A percentile compares a stretch with the other conserved stretches of the same genome.
These are phyloP conservation scores for Clarkia xantiana DNA, from an alignment of 345 rosid species.

Conservation along the genomic window DNA sequence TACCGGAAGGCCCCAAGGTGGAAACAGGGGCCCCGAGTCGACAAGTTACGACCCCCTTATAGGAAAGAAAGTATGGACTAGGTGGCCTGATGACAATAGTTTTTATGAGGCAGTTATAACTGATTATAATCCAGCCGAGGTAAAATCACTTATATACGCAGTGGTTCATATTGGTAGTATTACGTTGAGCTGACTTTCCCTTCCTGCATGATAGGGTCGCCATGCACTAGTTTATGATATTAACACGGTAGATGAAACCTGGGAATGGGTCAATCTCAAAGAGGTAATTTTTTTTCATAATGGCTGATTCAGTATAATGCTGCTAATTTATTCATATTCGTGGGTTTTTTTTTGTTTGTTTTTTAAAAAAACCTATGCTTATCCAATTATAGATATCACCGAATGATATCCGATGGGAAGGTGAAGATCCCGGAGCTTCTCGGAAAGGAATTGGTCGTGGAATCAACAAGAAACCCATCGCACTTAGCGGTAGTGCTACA, in stretches of 20 bases:
- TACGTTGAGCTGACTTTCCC: slow-evolving; percentile 12
- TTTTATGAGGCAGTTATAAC: slow-evolving; percentile 85
- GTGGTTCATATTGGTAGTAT: slow-evolving; percentile 4
- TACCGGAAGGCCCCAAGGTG: slow-evolving; percentile 53
- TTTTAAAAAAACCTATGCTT: too few species aligned
- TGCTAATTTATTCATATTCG: too few species aligned
- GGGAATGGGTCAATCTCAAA: slow-evolving; percentile 98
- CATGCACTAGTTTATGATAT: slow-evolving; percentile 95
- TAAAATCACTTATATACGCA: slow-evolving; percentile 11
- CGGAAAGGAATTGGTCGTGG: slow-evolving; percentile 71
- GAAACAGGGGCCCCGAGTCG: slow-evolving; percentile 30
- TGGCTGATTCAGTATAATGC: too few species aligned
- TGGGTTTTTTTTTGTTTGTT: too few species aligned
- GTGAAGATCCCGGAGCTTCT: slow-evolving; percentile 53
- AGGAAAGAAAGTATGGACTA: slow-evolving; percentile 89
- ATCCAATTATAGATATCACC: slow-evolving; percentile 63
- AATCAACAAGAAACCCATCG: slow-evolving; percentile 43
- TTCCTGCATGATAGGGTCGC: slow-evolving; percentile 39
- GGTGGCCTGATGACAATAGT: slow-evolving; percentile 91
- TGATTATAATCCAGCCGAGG: slow-evolving; percentile 60
- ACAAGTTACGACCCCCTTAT: slow-evolving; percentile 50
- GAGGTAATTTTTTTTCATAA: slow-evolving; percentile 37
- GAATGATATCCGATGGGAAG: slow-evolving; percentile 87
- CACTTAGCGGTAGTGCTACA: slow-evolving; percentile 43
- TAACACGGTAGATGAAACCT: slow-evolving; percentile 59